Evolutionary conservation across 192 early-diverging fungal species (phyloP), one percentile per base, ranked within the genome.

Genomic region (Coemansia nantahalensis): DNA sequence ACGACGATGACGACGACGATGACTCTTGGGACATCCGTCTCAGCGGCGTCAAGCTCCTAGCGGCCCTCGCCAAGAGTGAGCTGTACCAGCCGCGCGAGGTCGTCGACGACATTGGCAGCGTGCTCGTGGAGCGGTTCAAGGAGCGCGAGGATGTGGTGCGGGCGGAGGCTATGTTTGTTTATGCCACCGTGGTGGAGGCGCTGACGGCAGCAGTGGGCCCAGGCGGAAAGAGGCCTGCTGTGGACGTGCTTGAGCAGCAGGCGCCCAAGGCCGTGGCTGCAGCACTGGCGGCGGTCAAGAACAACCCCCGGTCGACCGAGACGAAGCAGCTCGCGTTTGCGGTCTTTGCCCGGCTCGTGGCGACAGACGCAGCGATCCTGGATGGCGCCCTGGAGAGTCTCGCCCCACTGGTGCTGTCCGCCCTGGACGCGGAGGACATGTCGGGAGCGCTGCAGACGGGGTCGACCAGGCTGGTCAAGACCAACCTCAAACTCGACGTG

Each of bases 111-210:
- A 59, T 76, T 21, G 73, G 73, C 26, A 16, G 14, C 7, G 37
- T 47, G 33, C 54, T 76, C 12, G 45, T 61, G 8, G 34, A 42
- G 15, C 24, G 53, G 42, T 76, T 76, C 38, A 55, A 43, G 18
- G 73, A 76, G 57, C 56, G 62, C 19, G 61, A 69, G 19, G 73
- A 77, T 34, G 54, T 65, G 38, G 73, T 77, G 39, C 73, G 73
- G 11, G 49, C 57, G 8, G 65, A 77, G 43, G 47, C 69, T 4
- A 49, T 77, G 11, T 24, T 58, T 14, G 52, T 60, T 3, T 77
- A 69, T 46, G 55, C 71, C 8, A 54, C 40, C 8, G 34, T 56
- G 13, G 54, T 65, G 28, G 66, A 65, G 4, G 33, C 17, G 0
- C 15, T 54, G 11, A 6, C 22, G 21, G 32, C 28, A n/a, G 6